Conservation (phyloP, 768 basidiomycete species). For the Boletus eberwhitei region DNA sequence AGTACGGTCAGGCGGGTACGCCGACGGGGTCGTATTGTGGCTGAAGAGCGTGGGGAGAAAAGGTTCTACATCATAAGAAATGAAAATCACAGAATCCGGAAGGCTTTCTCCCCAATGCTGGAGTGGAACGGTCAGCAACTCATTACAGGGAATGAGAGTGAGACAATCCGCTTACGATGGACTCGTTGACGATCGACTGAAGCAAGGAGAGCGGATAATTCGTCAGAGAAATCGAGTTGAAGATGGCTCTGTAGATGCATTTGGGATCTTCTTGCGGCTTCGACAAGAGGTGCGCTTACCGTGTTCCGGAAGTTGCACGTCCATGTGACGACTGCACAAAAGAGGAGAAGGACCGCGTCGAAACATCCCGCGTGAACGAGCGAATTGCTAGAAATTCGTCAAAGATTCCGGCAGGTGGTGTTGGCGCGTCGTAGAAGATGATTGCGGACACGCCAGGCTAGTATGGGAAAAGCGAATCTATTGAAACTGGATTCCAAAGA, state of each 20-base stretch:
- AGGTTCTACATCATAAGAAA: conserved; percentile 40
- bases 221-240: conserved; percentile 6
- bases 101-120: conserved; percentile 12
- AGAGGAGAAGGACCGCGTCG: conserved; percentile 13
- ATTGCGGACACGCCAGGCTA: conserved; percentile 26
- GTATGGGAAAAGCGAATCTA: background rate
- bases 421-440: conserved; percentile 54
- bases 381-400: conserved; percentile 26
- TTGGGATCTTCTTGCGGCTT: background rate
- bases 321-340: conserved; percentile 8
- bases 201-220: conserved; percentile 13
- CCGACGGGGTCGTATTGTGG: conserved; percentile 37
- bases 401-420: conserved; percentile 16
- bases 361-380: background rate
- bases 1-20: conserved; percentile 44
- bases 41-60: conserved; percentile 44
- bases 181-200: conserved; percentile 15
- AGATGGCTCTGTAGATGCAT: background rate
- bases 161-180: conserved; percentile 6
- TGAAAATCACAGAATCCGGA: background rate
- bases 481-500: background rate
- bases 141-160: background rate
- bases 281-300: background rate
- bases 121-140: conserved; percentile 2
- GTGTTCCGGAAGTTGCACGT: background rate